A percentile compares a stretch with the other conserved stretches of the same genome.
Evolutionary conservation across 169 alveolate genomes (phyloP).

Genomic region (Fabrea salina): DNA sequence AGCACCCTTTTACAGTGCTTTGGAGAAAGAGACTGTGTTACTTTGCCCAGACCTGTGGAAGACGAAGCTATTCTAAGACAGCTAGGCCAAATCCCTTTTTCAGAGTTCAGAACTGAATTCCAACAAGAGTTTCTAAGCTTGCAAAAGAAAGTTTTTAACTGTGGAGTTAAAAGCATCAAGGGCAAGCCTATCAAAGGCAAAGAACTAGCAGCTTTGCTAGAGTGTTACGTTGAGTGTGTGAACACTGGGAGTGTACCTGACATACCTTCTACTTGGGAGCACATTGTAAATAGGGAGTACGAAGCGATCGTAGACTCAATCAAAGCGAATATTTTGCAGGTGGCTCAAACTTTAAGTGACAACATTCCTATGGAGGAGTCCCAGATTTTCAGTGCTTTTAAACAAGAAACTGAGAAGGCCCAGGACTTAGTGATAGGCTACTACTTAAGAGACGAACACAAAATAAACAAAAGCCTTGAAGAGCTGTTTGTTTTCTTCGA

Average conservation of each 20-base stretch:
- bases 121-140: not conserved
- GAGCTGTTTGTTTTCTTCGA: not conserved
- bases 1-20: slow-evolving; percentile 58
- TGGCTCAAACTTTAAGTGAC: not conserved
- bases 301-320: not conserved
- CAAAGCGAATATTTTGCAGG: not conserved
- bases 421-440: not conserved
- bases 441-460: not conserved
- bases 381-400: not conserved
- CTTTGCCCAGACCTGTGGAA: slow-evolving; percentile 73
- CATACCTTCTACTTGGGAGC: slow-evolving; percentile 2
- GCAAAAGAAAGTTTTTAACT: not conserved
- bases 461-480: not conserved
- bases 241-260: slow-evolving; percentile 3
- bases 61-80: slow-evolving; percentile 67
- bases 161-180: not conserved
- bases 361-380: slow-evolving; percentile 7
- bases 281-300: not conserved
- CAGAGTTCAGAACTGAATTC: slow-evolving; percentile 67
- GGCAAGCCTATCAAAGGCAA: not conserved
- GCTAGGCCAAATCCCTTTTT: slow-evolving; percentile 53
- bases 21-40: slow-evolving; percentile 63
- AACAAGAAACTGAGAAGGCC: not conserved
- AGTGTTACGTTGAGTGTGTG: not conserved
- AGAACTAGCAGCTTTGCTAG: not conserved